Evolutionary conservation across 306 rosid genomes (phyloP).

Genomic region (Carpinus viminea): DNA sequence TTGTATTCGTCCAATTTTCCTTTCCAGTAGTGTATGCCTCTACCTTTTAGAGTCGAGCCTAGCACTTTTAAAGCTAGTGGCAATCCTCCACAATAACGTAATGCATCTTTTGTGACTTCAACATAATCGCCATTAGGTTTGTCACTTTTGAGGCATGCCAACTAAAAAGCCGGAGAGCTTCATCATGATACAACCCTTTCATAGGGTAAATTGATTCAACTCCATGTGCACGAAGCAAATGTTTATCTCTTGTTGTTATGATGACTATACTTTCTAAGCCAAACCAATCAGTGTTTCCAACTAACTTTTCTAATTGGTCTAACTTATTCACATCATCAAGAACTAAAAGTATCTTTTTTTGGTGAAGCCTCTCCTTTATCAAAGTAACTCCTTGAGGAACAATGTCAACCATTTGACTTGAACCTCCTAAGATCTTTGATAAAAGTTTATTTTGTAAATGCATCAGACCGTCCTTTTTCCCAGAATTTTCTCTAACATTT

Average conservation of each 20-base stretch:
- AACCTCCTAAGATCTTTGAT: neutral
- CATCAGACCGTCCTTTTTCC: neutral
- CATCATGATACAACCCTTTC: too few species aligned
- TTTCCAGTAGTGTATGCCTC: slow-evolving; percentile 5
- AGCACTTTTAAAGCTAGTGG: neutral
- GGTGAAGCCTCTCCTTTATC: neutral
- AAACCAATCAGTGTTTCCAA: neutral
- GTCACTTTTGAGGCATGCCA: too few species aligned
- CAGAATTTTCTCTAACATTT: neutral
- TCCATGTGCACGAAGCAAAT: too few species aligned
- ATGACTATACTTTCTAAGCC: slow-evolving; percentile 11
- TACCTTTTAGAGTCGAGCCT: neutral
- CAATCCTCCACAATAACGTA: neutral
- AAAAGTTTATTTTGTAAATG: neutral
- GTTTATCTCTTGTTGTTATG: too few species aligned
- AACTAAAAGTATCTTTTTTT: neutral
- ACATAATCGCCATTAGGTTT: too few species aligned
- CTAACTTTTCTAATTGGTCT: neutral
- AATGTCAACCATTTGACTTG: neutral
- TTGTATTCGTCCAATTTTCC: too few species aligned
- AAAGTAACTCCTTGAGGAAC: neutral
- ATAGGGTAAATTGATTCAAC: too few species aligned
- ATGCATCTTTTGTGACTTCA: neutral
- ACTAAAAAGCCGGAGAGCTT: too few species aligned
- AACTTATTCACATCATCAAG: neutral